A percentile compares a stretch with the other conserved stretches of the same genome.
Conservation (phyloP, 2,329 filamentous ascomycete genomes). For the Alternaria dauci region DNA sequence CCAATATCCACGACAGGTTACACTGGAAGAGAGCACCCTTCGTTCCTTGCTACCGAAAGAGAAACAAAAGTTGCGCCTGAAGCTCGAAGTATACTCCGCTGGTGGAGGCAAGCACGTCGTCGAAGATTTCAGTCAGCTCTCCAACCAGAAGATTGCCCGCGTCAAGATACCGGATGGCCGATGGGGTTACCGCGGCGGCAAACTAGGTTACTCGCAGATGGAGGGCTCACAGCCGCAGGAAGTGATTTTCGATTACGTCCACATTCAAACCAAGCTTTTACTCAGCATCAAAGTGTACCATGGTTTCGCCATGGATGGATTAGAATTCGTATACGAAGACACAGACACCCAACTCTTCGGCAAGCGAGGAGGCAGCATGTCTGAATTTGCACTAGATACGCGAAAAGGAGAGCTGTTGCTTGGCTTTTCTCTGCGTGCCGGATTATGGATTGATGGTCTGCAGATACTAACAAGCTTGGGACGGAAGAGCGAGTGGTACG, state of each 20-base stretch:
- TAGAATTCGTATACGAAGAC: slow-evolving; percentile 95
- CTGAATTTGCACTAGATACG: slow-evolving; percentile 82
- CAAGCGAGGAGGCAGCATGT: slow-evolving; percentile 74
- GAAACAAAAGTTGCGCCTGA: slow-evolving; percentile 74
- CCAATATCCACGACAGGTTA: slow-evolving; percentile 73
- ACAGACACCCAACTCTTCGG: slow-evolving; percentile 85
- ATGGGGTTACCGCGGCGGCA: slow-evolving; percentile 77
- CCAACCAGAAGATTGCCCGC: slow-evolving; percentile 71
- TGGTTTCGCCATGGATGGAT: slow-evolving; percentile 77
- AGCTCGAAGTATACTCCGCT: slow-evolving; percentile 77
- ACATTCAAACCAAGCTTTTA: slow-evolving; percentile 73
- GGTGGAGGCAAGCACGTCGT: slow-evolving; percentile 78
- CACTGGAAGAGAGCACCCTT: slow-evolving; percentile 77
- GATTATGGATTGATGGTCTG: slow-evolving; percentile 84
- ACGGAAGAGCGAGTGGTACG: slow-evolving; percentile 85
- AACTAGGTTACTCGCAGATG: slow-evolving; percentile 75
- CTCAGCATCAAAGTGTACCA: slow-evolving; percentile 79
- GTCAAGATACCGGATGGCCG: slow-evolving; percentile 80
- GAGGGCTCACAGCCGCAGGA: slow-evolving; percentile 75
- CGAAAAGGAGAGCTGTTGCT: slow-evolving; percentile 85
- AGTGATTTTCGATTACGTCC: slow-evolving; percentile 74
- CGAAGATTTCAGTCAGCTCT: slow-evolving; percentile 75
- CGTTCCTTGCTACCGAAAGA: slow-evolving; percentile 74
- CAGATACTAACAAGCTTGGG: slow-evolving; percentile 89
- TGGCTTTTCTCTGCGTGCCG: slow-evolving; percentile 83